Evolutionary conservation across 2,329 filamentous ascomycete genomes (phyloP), one percentile per base, ranked within the genome.

Genomic region (Ophiostoma piceae): DNA sequence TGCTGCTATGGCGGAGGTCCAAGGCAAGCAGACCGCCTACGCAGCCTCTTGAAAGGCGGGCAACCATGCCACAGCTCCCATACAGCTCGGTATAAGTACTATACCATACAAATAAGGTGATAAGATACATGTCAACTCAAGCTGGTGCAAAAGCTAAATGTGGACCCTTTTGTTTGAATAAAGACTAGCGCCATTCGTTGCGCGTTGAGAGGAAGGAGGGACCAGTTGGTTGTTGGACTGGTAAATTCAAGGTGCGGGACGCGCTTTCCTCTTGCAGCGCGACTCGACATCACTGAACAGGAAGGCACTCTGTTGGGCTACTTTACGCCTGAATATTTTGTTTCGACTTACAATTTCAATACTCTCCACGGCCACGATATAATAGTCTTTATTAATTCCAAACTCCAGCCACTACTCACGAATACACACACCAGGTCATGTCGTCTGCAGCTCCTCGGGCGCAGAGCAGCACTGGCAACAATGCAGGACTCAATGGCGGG

Each of bases 361-460:
- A 1, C 7, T 19, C 2, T 2, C 43, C 19, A 47, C 4, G 16
- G 19, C 39, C 6, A 26, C 22, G 11, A 29, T 9, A 12, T 22
- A 8, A 60, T n/a, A n/a, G 16, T 47, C 16, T 8, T n/a, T 47
- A n/a, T 7, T n/a, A 47, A 16, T n/a, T 4, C 19, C 7, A 19
- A n/a, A 8, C 6, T 16, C 43, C 19, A 26, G 22, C 57, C 32
- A 16, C 60, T 29, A 29, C 57, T 7, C 11, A 54, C 69, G 12
- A 14, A 9, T 32, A 43, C 9, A 16, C 6, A 16, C 43, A 26
- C 35, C 67, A 3, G 74, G 77, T 70, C 73, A 82, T 82, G 80
- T 80, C 81, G 72, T 81, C 80, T 71, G 79, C 78, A 74, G 75
- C 77, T 74, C 76, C 77, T 73, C 77, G 80, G 74, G 80, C 82